Conservation (phyloP, 768 basidiomycete species). For the Suillus subaureus region DNA sequence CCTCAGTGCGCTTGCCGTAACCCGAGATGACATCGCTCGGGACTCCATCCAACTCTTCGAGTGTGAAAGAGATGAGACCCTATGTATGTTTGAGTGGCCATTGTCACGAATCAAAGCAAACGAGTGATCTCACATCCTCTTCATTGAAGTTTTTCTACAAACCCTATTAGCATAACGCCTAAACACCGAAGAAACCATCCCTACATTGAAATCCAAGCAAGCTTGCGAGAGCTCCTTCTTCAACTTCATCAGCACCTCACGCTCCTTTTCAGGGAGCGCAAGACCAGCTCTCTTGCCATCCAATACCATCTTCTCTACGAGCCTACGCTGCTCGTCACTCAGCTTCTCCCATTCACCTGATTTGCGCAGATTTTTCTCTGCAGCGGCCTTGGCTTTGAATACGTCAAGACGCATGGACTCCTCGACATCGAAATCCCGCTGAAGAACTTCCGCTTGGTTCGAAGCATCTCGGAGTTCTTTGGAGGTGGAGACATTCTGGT, state of each 20-base stretch:
- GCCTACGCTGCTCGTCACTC: constrained; percentile 65
- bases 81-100: constrained; percentile 26
- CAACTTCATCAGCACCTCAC: constrained; percentile 54
- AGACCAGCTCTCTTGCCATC: constrained; percentile 83
- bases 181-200: constrained; percentile 25
- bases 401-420: constrained; percentile 82
- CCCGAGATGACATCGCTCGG: constrained; percentile 80
- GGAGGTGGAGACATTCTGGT: constrained; percentile 77
- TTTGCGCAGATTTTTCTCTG: constrained; percentile 66
- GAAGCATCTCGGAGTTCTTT: constrained; percentile 84
- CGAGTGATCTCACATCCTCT: constrained; percentile 57
- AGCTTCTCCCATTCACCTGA: constrained; percentile 65
- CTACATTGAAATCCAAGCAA: constrained; percentile 78
- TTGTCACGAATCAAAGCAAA: not conserved
- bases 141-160: constrained; percentile 86
- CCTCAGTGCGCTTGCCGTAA: constrained; percentile 66
- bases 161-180: not conserved
- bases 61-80: constrained; percentile 66
- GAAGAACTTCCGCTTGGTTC: constrained; percentile 68
- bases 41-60: constrained; percentile 78
- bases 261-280: constrained; percentile 64
- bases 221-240: constrained; percentile 79
- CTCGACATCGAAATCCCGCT: constrained; percentile 75
- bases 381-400: constrained; percentile 69
- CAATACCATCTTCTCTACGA: constrained; percentile 81